Base-by-base conservation (phyloP, 1,139 yeast genomes). In the Lodderomyces parapsilosis region DNA sequence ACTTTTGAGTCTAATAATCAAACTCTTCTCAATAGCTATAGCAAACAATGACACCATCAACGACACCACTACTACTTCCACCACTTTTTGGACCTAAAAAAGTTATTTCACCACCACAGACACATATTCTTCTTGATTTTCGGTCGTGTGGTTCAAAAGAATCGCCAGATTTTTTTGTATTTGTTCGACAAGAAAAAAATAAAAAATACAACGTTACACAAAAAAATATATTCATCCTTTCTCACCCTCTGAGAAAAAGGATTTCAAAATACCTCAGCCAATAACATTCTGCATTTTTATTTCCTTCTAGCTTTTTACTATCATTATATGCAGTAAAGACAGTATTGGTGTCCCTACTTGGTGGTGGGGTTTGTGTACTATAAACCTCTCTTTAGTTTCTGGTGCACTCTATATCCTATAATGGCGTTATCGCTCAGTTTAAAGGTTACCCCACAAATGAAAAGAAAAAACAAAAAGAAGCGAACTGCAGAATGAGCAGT, bases 131-230 rank as follows among this genome's bases (percentile, higher is more conserved):
- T n/a, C 4, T 24, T 5, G 17, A 6, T 13, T 27, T 13, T 27
- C 10, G n/a, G 27, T 24, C 27, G 27, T 24, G 27, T 24, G 27
- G 27, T 24, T 24, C 11, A 7, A 24, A 24, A 24, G 27, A 8
- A 5, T 24, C n/a, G 31, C 31, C 31, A 5, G 31, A 13, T 27
- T 27, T 27, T 27, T 27, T 27, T 27, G 4, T 27, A 13, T 13
- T 27, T 13, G n/a, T 27, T 15, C 14, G 33, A 30, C 33, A 30
- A 30, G 33, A 30, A 30, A 30, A 30, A 30, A 19, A 30, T 15
- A 30, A 30, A 27, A 27, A 24, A 8, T 24, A 24, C 27, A 24
- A 30, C 19, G 33, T 30, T 30, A 30, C 33, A 30, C 33, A 30
- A 30, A n/a, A n/a, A n/a, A 30, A 9, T 27, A 6, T 20, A 8